A percentile compares a stretch with the other conserved stretches of the same genome.
Conservation (phyloP, 140 eudicot genomes). For the Ambrosia hybrid region DNA sequence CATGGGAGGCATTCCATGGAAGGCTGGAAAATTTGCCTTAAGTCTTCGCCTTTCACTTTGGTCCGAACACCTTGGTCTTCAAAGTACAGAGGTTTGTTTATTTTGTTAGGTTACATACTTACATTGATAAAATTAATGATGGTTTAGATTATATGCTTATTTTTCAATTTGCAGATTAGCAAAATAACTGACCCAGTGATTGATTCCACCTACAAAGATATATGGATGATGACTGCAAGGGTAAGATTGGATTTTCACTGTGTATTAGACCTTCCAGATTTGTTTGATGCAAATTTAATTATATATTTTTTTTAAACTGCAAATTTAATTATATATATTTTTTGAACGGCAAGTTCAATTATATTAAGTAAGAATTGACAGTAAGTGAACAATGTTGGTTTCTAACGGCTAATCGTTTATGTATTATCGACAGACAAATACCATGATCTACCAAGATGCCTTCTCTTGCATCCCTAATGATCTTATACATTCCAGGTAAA, state of each 20-base stretch:
- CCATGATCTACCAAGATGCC: constrained; percentile 94
- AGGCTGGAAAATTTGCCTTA: constrained; percentile 86
- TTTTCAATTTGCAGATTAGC: constrained; percentile 43
- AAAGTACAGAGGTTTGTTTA: constrained; percentile 58
- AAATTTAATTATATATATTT: no score
- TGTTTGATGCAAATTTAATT: constrained; percentile 9
- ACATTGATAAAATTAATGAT: not conserved
- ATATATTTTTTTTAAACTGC: no score
- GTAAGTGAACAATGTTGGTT: no score
- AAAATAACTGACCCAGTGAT: constrained; percentile 81
- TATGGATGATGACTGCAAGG: constrained; percentile 99
- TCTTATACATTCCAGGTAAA: constrained; percentile 91
- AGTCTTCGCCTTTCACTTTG: not conserved
- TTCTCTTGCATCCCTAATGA: constrained; percentile 92
- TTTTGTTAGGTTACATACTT: not conserved
- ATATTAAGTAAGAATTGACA: not conserved
- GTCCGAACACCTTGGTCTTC: constrained; percentile 94
- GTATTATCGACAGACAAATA: constrained; percentile 69
- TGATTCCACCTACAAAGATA: constrained; percentile 95
- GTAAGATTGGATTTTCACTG: constrained; percentile 32
- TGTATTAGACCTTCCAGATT: not conserved
- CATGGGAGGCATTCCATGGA: constrained; percentile 88
- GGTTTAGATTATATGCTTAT: constrained; percentile 9
- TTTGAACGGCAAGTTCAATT: no score
- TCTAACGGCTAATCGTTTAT: constrained; percentile 2